Conservation (phyloP, 371 early-diverging fungal genomes). For the Zychaea mexicana region DNA sequence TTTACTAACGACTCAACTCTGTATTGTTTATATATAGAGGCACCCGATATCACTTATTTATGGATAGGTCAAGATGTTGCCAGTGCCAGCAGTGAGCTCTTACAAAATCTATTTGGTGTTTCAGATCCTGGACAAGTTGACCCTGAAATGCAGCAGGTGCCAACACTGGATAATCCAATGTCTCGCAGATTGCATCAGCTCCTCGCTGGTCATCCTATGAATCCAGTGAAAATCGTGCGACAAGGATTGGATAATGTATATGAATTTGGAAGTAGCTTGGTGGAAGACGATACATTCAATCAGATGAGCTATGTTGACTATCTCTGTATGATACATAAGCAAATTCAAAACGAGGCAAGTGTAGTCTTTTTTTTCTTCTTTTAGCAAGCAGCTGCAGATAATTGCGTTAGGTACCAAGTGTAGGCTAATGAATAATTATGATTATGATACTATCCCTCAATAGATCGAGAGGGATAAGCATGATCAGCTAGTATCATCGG, state of each 20-base stretch:
- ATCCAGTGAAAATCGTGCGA: slow-evolving; percentile 36
- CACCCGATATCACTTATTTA: slow-evolving; percentile 20
- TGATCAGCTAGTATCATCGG: background rate
- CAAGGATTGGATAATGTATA: slow-evolving; percentile 70
- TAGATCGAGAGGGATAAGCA: background rate
- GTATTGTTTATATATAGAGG: slow-evolving; percentile 16
- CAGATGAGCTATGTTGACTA: slow-evolving; percentile 93
- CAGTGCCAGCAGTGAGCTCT: slow-evolving; percentile 8
- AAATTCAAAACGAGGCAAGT: slow-evolving; percentile 70
- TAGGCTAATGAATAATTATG: background rate
- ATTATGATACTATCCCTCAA: too few relatives aligned
- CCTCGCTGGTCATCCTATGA: background rate
- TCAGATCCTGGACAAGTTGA: slow-evolving; percentile 23
- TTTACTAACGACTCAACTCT: background rate
- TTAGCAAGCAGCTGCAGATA: background rate
- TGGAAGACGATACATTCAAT: slow-evolving; percentile 84
- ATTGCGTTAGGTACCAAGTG: background rate
- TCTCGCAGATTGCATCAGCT: background rate
- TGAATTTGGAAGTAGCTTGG: slow-evolving; percentile 63
- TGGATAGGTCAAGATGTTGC: slow-evolving; percentile 38
- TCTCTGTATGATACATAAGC: slow-evolving; percentile 85
- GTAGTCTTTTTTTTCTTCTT: background rate
- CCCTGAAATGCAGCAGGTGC: slow-evolving; percentile 10
- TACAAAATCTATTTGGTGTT: slow-evolving; percentile 25
- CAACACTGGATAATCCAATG: background rate